Base-by-base conservation (phyloP, 2,329 filamentous ascomycete species). In the Celoporthe dispersa region DNA sequence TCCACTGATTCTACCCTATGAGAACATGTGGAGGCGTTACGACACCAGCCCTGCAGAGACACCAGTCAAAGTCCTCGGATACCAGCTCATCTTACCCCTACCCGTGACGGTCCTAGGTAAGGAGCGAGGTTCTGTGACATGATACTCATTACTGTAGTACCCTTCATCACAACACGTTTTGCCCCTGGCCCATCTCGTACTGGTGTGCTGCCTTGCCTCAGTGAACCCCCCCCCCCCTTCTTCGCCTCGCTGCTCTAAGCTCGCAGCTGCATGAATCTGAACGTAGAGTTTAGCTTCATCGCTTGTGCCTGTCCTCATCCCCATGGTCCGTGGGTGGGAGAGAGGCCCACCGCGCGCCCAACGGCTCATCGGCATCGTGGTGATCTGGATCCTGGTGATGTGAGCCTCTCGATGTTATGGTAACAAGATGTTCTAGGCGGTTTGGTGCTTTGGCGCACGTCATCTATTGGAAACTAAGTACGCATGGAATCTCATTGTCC, bases 351-450 rank as follows among this genome's bases (percentile, higher is more conserved):
- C 44, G 22, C 44, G 22, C 6, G 86, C 92, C 0, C 84, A 89
- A 7, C 95, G 98, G 77, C 87, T 99, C 16, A 86, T 91, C 35
- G 95, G 95, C 44, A 95, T 98, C 75, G 93, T 33, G 14, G 2
- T 57, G 53, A 57, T 57, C 53, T 31, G 53, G 16, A 57, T 94
- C 3, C 93, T 92, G 53, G 95, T 93, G n/a, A n/a, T n/a, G n/a
- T n/a, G 16, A 98, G 97, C 79, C 88, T 98, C 25, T 91, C 94
- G 71, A 92, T 92, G 70, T 7, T 44, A 22, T 93, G 55, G 19
- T 59, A 55, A 39, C 53, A 31, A 57, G 3, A 55, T 14, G 25
- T 55, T 28, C 51, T 55, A 11, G 25, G 25, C 51, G 25, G 51
- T 28, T 31, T 28, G 51, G 51, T 25, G 25, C 11, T 55, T 25